phyloP scores from a whole-genome alignment of 331 rosid species.

The Acacia concinna region DNA sequence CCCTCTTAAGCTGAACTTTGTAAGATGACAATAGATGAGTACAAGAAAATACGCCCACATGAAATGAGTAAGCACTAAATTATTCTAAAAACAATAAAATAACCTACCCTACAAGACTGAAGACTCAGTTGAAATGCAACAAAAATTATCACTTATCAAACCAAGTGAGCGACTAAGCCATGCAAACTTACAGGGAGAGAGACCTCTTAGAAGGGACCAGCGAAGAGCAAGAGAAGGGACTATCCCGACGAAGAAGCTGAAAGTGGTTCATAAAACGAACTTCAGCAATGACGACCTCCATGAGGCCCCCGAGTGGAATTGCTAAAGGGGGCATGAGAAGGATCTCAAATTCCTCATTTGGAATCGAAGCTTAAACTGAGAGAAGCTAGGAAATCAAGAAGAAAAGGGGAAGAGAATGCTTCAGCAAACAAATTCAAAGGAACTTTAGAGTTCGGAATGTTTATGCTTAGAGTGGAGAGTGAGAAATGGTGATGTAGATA shows the following conservation, averaged over 20 bases:
- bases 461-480: not conserved
- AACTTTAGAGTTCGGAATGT: not conserved
- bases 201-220: conserved; percentile 48
- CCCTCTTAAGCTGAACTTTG: not conserved
- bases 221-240: conserved; percentile 37
- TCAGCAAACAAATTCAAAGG: not conserved
- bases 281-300: conserved; percentile 57
- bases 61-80: conserved; percentile 29
- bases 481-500: conserved; percentile 22
- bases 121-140: conserved; percentile 13
- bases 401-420: not conserved
- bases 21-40: not conserved
- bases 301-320: conserved; percentile 32
- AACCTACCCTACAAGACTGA: conserved; percentile 1
- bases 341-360: conserved; percentile 20
- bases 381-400: not conserved
- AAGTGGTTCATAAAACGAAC: conserved; percentile 44
- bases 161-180: not conserved
- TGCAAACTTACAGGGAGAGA: conserved; percentile 48
- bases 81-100: not conserved
- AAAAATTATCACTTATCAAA: not conserved
- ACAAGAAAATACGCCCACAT: not conserved
- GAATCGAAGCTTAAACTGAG: not conserved
- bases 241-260: conserved; percentile 35
- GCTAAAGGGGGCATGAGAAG: conserved; percentile 35